Percentiles rank a stretch among this genome's conserved stretches.
Evolutionary conservation across 306 rosid genomes (phyloP).

Genomic region (Cyclanthera cordifolia): DNA sequence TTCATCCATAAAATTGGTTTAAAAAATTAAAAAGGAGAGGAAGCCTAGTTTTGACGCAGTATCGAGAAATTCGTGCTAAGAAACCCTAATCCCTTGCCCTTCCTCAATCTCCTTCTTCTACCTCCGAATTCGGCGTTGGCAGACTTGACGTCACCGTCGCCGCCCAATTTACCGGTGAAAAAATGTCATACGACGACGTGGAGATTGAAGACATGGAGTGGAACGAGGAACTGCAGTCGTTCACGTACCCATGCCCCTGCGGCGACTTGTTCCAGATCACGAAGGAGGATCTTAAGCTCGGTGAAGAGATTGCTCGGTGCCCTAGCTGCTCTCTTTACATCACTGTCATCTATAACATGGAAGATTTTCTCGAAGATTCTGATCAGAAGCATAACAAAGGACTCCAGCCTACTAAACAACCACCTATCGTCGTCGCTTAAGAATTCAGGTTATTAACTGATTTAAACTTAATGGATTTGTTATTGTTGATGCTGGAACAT

Average conservation of each 20-base stretch:
- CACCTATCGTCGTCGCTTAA: conserved; percentile 47
- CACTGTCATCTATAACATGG: conserved; percentile 75
- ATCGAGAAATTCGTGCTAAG: background rate
- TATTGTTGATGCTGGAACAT: background rate
- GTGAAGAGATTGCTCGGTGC: conserved; percentile 94
- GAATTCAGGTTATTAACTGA: conserved; percentile 23
- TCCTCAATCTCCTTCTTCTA: background rate
- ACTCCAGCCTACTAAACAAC: conserved; percentile 34
- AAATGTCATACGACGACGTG: conserved; percentile 93
- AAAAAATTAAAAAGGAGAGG: too few relatives aligned
- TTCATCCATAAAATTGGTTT: too few relatives aligned
- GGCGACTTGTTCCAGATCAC: conserved; percentile 92
- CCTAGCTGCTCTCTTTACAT: conserved; percentile 95
- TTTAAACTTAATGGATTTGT: background rate
- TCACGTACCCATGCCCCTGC: conserved; percentile 89
- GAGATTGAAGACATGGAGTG: conserved; percentile 99
- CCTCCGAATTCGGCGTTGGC: background rate
- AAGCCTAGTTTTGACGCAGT: background rate
- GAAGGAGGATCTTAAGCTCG: conserved; percentile 71
- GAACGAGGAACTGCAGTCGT: conserved; percentile 67
- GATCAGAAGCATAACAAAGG: conserved; percentile 26
- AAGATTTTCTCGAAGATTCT: conserved; percentile 44
- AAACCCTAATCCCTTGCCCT: background rate
- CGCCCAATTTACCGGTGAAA: background rate
- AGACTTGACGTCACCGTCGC: background rate